Base-by-base conservation (phyloP, 1,284 basidiomycete genomes). In the Leccinum ponderosum region DNA sequence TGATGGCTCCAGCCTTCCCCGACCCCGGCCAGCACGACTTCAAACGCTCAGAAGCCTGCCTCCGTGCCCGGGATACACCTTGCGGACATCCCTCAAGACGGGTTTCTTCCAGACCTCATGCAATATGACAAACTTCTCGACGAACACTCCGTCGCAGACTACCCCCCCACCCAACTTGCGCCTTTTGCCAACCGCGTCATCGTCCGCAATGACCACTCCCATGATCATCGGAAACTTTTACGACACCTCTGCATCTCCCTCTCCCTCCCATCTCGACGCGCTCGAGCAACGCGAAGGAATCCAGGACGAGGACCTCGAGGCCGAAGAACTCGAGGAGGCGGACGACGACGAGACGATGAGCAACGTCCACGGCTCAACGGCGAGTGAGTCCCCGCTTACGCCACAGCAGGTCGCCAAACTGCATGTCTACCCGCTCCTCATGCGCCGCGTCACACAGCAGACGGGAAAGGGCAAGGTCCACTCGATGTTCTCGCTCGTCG, bases 381-480 rank as follows among this genome's bases (percentile, higher is more conserved):
- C 65, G 14, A 64, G 64, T 39, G 65, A 60, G 29, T 62, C 55
- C 8, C 68, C 71, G 3, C 67, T 72, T 48, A 62, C 70, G 7
- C 66, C 62, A 2, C 6, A 37, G 12, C 66, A 71, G 15, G 48
- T 78, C 52, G 59, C 70, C 39, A 73, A 76, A 35, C 76, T 89
- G 31, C 83, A 87, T 71, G 74, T 80, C 27, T 89, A 86, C 64
- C 81, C 84, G 1, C 78, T 91, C 61, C 73, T 89, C 66, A 73
- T 71, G 50, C 84, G 87, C 3, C 80, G 85, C 53, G 86, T 93
- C 66, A 87, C 86, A 4, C 89, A 91, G 65, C 93, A 95, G 81
- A 95, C 93, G 0, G 87, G 87, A 57, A 96, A 96, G 76, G 94
- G 94, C 42, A 94, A 93, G 70, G 87, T 89, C 62, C 83, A 85